Conservation (phyloP, 164 flowering plant species). For the Cinnamomum micranthum region DNA sequence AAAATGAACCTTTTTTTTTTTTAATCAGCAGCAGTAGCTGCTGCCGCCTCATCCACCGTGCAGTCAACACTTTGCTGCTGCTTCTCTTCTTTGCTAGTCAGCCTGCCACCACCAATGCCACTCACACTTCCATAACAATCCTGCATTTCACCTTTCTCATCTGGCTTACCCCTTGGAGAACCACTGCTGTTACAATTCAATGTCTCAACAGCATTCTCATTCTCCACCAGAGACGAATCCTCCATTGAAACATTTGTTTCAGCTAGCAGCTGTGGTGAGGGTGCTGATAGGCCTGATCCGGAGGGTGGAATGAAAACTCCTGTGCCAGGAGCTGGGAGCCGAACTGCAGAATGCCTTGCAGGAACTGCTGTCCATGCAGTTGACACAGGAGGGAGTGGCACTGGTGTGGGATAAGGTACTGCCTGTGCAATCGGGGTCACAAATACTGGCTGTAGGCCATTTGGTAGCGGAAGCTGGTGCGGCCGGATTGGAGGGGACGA, state of each 20-base stretch:
- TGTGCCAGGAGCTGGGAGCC: conserved; percentile 72
- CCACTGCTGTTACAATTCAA: conserved; percentile 16
- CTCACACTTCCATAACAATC: conserved; percentile 36
- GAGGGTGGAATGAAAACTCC: conserved; percentile 93
- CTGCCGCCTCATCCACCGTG: conserved; percentile 24
- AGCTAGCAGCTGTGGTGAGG: conserved; percentile 26
- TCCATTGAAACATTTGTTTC: conserved; percentile 28
- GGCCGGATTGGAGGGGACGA: conserved; percentile 50
- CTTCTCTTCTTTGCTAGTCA: conserved; percentile 30
- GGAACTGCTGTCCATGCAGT: conserved; percentile 55
- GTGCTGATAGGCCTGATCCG: conserved; percentile 44
- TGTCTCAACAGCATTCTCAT: conserved; percentile 29
- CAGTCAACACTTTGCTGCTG: conserved; percentile 5
- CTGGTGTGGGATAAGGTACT: conserved; percentile 54
- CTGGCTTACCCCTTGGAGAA: conserved; percentile 27
- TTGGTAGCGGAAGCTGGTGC: conserved; percentile 45
- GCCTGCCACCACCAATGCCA: conserved; percentile 9
- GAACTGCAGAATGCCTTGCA: conserved; percentile 57
- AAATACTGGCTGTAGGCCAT: conserved; percentile 56
- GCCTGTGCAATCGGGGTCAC: conserved; percentile 49
- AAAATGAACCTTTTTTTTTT: conserved; percentile 10
- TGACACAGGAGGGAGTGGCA: conserved; percentile 53
- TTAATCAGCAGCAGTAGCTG: conserved; percentile 22
- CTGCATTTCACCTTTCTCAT: conserved; percentile 22
- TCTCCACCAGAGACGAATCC: conserved; percentile 24